Conservation (phyloP, 345 rosid species). For the Zanthoxylum bungeanum region DNA sequence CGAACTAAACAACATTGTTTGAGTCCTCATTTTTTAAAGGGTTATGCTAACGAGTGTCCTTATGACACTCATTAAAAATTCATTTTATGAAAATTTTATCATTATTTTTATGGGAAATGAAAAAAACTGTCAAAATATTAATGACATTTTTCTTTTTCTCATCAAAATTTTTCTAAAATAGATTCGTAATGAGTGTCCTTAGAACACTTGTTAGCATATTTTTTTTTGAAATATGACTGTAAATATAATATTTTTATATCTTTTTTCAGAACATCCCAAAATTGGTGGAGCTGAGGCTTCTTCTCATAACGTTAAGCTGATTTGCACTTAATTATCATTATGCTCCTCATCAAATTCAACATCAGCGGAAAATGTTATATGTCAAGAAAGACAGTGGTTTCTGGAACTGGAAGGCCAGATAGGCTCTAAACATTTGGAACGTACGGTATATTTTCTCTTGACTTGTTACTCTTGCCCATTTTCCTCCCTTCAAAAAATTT, state of each 20-base stretch:
- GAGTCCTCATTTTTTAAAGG: no score
- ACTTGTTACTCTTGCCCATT: constrained; percentile 41
- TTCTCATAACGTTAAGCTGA: no score
- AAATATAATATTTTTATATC: constrained; percentile 34
- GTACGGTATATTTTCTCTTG: constrained; percentile 61
- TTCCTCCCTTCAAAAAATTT: constrained; percentile 41
- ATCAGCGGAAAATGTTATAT: constrained; percentile 57
- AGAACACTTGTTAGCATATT: no score
- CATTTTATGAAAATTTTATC: no score
- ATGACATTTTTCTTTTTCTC: no score
- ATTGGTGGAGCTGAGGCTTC: constrained; percentile 31
- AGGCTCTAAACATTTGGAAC: constrained; percentile 83
- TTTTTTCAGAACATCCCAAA: constrained; percentile 37
- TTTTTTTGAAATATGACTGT: constrained; percentile 19
- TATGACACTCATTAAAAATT: no score
- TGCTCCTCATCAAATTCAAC: constrained; percentile 61
- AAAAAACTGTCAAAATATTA: no score
- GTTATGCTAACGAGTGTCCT: no score
- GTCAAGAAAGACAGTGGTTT: constrained; percentile 80
- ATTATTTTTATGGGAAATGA: no score
- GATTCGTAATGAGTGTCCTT: no score
- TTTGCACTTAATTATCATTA: constrained; percentile 52
- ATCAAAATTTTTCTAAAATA: no score
- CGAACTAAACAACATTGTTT: constrained; percentile 64
- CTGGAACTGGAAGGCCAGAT: constrained; percentile 75